Conservation (phyloP, 345 rosid species). For the Adansonia digitata region DNA sequence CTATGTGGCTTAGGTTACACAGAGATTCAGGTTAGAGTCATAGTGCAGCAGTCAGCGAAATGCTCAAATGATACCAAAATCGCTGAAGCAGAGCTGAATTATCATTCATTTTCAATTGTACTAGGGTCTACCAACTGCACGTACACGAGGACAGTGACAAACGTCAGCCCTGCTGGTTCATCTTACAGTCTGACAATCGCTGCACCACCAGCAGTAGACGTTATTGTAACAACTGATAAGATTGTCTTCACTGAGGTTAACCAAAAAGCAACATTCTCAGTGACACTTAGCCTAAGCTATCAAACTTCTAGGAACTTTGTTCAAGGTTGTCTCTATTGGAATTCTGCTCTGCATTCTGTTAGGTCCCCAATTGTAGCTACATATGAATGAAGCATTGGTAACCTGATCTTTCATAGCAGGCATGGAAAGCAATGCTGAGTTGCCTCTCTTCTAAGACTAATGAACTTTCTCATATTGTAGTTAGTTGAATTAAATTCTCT, state of each 20-base stretch:
- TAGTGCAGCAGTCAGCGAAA: too few relatives aligned
- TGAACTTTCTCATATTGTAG: too few relatives aligned
- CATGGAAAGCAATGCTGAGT: background rate
- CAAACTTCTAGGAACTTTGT: background rate
- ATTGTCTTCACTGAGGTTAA: slow-evolving; percentile 5
- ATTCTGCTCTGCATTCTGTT: background rate
- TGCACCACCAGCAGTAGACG: slow-evolving; percentile 16
- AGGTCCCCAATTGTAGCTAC: slow-evolving; percentile 12
- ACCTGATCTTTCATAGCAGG: background rate
- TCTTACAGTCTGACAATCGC: slow-evolving; percentile 15
- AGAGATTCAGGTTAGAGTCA: too few relatives aligned
- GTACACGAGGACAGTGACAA: slow-evolving; percentile 33
- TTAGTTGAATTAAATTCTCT: too few relatives aligned
- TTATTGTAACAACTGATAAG: background rate
- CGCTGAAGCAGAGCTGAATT: slow-evolving; percentile 28
- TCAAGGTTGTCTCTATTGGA: slow-evolving; percentile 24
- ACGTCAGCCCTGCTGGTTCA: slow-evolving; percentile 27
- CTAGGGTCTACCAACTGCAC: background rate
- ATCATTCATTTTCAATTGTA: slow-evolving; percentile 28
- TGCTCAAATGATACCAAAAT: slow-evolving; percentile 5
- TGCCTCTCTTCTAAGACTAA: background rate
- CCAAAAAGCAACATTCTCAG: slow-evolving; percentile 15
- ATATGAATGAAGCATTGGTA: background rate
- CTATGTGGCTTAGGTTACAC: too few relatives aligned
- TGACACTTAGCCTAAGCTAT: background rate